Conservation (phyloP, 768 basidiomycete genomes). For the Mycena latifolia region DNA sequence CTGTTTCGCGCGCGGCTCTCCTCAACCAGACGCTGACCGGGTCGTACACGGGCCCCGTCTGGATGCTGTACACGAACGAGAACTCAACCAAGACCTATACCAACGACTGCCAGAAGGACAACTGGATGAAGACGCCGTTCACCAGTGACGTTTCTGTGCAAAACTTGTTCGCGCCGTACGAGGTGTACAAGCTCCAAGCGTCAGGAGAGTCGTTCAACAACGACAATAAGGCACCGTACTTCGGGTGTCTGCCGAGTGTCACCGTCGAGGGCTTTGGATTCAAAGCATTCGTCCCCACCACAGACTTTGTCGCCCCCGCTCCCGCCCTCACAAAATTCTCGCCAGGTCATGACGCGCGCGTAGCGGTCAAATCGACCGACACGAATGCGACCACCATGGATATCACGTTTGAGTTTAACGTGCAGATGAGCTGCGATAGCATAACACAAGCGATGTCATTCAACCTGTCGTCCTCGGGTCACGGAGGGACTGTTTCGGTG, state of each 20-base stretch:
- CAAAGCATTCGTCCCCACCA: constrained; percentile 81
- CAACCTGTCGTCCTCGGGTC: constrained; percentile 77
- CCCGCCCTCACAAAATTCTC: constrained; percentile 84
- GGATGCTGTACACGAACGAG: constrained; percentile 90
- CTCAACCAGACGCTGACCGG: constrained; percentile 73
- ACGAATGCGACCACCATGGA: constrained; percentile 69
- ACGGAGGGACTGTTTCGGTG: constrained; percentile 68
- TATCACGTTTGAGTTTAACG: constrained; percentile 85
- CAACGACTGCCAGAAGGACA: constrained; percentile 65
- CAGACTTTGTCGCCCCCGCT: constrained; percentile 76
- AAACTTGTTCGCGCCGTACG: constrained; percentile 89
- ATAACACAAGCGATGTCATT: constrained; percentile 75
- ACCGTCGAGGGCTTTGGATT: constrained; percentile 82
- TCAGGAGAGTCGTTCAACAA: constrained; percentile 75
- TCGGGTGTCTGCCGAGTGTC: constrained; percentile 78
- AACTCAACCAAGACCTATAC: constrained; percentile 77
- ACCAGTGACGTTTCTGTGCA: constrained; percentile 67
- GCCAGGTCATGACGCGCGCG: constrained; percentile 90
- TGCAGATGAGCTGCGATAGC: constrained; percentile 77
- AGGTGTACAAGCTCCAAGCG: constrained; percentile 75
- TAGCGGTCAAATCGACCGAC: constrained; percentile 59
- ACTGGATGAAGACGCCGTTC: constrained; percentile 89
- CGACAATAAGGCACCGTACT: constrained; percentile 70
- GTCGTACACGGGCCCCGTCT: constrained; percentile 74
- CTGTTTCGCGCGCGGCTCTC: constrained; percentile 78